phyloP scores from a whole-genome alignment of 2,329 filamentous ascomycete genomes.

The Podosphaera leucotricha region DNA sequence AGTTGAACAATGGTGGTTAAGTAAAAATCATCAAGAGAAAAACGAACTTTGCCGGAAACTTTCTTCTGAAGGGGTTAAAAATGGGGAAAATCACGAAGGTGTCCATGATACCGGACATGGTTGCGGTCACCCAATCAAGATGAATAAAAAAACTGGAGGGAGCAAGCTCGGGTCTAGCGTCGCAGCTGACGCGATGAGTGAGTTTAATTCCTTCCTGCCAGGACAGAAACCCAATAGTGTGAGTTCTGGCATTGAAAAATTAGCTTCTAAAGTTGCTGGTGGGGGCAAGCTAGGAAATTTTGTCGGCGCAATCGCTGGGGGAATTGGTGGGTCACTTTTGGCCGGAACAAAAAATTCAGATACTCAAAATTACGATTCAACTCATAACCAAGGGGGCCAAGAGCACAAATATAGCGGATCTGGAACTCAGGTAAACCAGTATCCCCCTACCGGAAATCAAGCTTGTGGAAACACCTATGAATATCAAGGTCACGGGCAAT shows the following conservation, averaged over 20 bases:
- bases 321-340: conserved; percentile 41
- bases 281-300: conserved; percentile 46
- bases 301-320: conserved; percentile 43
- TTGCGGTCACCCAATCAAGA: conserved; percentile 47
- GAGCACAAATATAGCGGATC: no score
- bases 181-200: conserved; percentile 31
- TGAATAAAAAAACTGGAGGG: conserved; percentile 39
- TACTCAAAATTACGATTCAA: conserved; percentile 28
- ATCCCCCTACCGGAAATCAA: conserved; percentile 16
- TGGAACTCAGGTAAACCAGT: conserved; percentile 36
- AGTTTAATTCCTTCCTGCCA: conserved; percentile 26
- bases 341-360: conserved; percentile 23
- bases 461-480: no score
- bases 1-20: conserved; percentile 62
- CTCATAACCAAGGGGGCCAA: conserved; percentile 31
- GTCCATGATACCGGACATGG: conserved; percentile 71
- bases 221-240: conserved; percentile 10
- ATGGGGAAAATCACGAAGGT: conserved; percentile 67
- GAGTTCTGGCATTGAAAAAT: conserved; percentile 13
- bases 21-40: conserved; percentile 36
- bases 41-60: conserved; percentile 51
- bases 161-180: conserved; percentile 27
- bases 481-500: no score
- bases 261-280: conserved; percentile 34
- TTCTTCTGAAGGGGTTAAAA: conserved; percentile 51